Evolutionary conservation across 2,329 filamentous ascomycete species (phyloP), one percentile per base, ranked within the genome.

Genomic region (Talaromyces sp.): DNA sequence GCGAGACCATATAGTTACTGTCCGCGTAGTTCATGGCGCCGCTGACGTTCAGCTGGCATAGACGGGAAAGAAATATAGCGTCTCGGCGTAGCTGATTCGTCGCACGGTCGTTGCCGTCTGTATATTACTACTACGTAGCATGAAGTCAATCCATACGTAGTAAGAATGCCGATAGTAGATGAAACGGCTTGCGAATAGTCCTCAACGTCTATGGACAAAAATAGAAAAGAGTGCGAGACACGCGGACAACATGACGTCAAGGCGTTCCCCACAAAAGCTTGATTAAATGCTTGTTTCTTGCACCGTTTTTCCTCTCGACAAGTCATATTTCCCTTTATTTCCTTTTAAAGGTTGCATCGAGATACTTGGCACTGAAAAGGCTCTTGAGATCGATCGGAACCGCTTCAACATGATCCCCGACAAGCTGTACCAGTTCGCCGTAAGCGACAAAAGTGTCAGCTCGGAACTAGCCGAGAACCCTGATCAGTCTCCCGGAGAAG

Each of bases 401-500:
- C 16, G 12, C 48, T 21, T 55, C 5, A 25, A 46, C 11, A 63
- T 63, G 61, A 31, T 55, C 46, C 55, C 28, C 46, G 56, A 63
- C 37, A 42, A 33, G 14, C 56, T 88, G 8, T 76, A 81, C 64
- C 73, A 80, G 25, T 74, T 87, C 9, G 88, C 86, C 70, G 81
- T 77, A 31, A 79, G 75, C 12, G 67, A 72, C 16, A 76, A 82
- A 37, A 88, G 81, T 18, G 83, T 90, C n/a, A 87, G 81, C 33
- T 82, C 84, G 0, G 74, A 82, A 28, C 67, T 89, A 4, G 85
- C 84, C 1, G 72, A 78, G 31, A 75, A 88, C 60, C 83, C 85
- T 0, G 73, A 75, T 0, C 68, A 82, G n/a, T 68, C 81, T 0
- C 86, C 87, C 0, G 78, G 75, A 0, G 79, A 85, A 23, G 80